phyloP scores from a whole-genome alignment of 352 stramenopile genomes.

The Phytophthora europaea region DNA sequence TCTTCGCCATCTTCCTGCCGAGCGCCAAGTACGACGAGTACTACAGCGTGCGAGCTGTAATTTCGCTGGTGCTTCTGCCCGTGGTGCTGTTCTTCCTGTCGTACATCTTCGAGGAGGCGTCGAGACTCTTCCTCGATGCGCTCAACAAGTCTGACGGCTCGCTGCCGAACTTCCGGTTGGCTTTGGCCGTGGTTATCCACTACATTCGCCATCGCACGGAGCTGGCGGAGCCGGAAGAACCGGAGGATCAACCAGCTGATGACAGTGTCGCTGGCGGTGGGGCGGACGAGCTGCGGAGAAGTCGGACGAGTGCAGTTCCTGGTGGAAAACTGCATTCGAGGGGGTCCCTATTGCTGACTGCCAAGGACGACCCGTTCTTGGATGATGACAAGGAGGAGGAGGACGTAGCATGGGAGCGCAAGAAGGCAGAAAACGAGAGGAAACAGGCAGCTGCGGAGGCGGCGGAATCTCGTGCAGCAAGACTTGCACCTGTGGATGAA shows the following conservation, averaged over 20 bases:
- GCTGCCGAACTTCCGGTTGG: constrained; percentile 82
- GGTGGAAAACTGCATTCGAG: constrained; percentile 20
- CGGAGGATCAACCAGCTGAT: constrained; percentile 12
- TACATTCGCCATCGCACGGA: constrained; percentile 78
- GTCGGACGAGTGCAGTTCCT: constrained; percentile 30
- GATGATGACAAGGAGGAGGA: constrained; percentile 71
- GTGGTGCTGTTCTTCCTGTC: constrained; percentile 81
- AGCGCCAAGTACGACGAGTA: constrained; percentile 79
- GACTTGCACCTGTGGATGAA: constrained; percentile 26
- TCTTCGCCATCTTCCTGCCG: constrained; percentile 87
- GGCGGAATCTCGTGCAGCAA: constrained; percentile 17
- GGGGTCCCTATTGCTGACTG: constrained; percentile 51
- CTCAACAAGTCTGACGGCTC: constrained; percentile 79
- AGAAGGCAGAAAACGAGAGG: constrained; percentile 41
- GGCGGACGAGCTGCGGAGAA: constrained; percentile 28
- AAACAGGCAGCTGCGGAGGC: constrained; percentile 32
- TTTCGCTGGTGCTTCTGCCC: constrained; percentile 67
- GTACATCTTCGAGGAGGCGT: constrained; percentile 82
- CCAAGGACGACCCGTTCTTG: constrained; percentile 65
- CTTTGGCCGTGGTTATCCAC: constrained; percentile 80
- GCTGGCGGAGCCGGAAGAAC: constrained; percentile 42
- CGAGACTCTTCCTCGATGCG: constrained; percentile 76
- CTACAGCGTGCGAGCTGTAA: constrained; percentile 67
- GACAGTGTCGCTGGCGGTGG: constrained; percentile 1
- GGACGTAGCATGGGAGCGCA: constrained; percentile 51